A percentile compares a stretch with the other conserved stretches of the same genome.
phyloP scores from a whole-genome alignment of 2,329 filamentous ascomycete species.

The Alternaria conjuncta region DNA sequence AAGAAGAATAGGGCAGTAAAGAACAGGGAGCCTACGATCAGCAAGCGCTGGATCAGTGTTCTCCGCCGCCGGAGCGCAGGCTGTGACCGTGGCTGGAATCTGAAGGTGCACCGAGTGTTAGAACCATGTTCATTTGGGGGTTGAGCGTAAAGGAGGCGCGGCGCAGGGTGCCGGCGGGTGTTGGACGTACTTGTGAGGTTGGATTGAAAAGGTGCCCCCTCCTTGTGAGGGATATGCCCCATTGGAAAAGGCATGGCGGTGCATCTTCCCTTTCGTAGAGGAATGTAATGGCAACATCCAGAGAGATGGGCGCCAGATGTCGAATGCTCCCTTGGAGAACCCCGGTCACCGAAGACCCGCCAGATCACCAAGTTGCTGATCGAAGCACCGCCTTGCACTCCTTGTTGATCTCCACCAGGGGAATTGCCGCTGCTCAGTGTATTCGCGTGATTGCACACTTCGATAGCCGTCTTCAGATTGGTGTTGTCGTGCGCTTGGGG shows the following conservation, averaged over 20 bases:
- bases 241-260: constrained; percentile 86
- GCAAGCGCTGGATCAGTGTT: constrained; percentile 73
- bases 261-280: constrained; percentile 71
- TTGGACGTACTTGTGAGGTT: constrained; percentile 78
- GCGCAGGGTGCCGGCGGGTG: constrained; percentile 23
- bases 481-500: constrained; percentile 16
- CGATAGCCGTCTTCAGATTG: constrained; percentile 11
- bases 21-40: constrained; percentile 61
- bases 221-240: constrained; percentile 74
- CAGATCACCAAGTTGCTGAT: constrained; percentile 33
- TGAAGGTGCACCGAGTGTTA: constrained; percentile 52
- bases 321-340: constrained; percentile 45
- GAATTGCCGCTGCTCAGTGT: constrained; percentile 22
- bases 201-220: constrained; percentile 80
- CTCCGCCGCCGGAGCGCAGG: constrained; percentile 75
- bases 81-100: constrained; percentile 84
- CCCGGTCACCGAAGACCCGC: constrained; percentile 44
- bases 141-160: constrained; percentile 24
- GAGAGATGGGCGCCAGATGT: constrained; percentile 31
- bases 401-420: constrained; percentile 5
- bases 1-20: constrained; percentile 71
- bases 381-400: constrained; percentile 18
- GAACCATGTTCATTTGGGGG: constrained; percentile 29
- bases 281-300: constrained; percentile 69
- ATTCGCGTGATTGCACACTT: constrained; percentile 6